Evolutionary conservation across 2,329 filamentous ascomycete species (phyloP).

Genomic region (Sporothrix sp.): DNA sequence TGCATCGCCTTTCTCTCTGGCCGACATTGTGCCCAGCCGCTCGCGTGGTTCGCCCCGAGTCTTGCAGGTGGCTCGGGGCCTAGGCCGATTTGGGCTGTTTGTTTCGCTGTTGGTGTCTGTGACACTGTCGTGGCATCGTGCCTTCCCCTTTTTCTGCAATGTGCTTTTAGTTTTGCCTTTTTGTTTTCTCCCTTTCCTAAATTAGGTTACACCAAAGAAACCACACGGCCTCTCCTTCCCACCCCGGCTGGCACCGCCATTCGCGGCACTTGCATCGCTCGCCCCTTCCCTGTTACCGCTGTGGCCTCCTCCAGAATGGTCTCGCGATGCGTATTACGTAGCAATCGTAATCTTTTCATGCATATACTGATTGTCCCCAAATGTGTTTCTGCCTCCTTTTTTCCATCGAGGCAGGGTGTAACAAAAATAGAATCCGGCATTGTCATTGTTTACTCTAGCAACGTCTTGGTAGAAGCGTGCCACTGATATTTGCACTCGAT

Average conservation of each 20-base stretch:
- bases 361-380: not conserved
- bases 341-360: not conserved
- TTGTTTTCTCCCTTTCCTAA: no score
- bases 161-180: no score
- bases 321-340: not conserved
- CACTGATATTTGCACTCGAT: not conserved
- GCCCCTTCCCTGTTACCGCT: not conserved
- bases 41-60: not conserved
- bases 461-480: not conserved
- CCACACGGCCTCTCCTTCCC: constrained; percentile 4
- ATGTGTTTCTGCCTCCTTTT: not conserved
- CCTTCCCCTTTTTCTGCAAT: not conserved
- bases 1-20: not conserved
- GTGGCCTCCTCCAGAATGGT: no score
- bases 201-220: not conserved
- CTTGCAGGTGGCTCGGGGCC: not conserved
- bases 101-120: constrained; percentile 14
- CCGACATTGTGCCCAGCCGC: not conserved
- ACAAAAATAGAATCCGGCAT: not conserved
- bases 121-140: not conserved
- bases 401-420: not conserved
- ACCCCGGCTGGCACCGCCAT: constrained; percentile 4
- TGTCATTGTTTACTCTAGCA: not conserved
- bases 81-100: constrained; percentile 9
- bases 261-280: not conserved